These are phyloP conservation scores for Scleroderma citrinum DNA, from an alignment of 768 basidiomycete genomes.

Conservation along the genomic window DNA sequence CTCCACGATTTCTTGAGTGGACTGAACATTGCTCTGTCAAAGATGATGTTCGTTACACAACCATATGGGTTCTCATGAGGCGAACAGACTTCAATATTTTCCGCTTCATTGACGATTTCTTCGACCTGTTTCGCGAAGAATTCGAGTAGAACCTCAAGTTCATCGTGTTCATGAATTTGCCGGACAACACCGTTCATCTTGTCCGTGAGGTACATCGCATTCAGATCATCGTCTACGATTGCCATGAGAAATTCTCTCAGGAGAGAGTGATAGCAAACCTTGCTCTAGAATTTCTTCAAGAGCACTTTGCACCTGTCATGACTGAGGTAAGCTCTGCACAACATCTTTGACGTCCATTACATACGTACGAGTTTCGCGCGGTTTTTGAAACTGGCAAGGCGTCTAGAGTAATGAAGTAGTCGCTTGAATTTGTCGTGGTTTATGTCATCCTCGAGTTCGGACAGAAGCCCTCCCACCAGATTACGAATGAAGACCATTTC, in stretches of 20 bases:
- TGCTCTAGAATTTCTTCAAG: conserved; percentile 89
- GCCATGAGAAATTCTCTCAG: neutral
- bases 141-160: conserved; percentile 89
- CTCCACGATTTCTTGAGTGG: conserved; percentile 97
- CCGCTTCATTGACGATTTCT: conserved; percentile 91
- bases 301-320: conserved; percentile 72
- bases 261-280: conserved; percentile 41
- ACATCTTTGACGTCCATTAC: neutral
- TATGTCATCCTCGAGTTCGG: conserved; percentile 92
- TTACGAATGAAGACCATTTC: conserved; percentile 94
- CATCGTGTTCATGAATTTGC: conserved; percentile 79
- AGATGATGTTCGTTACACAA: conserved; percentile 2
- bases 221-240: conserved; percentile 79
- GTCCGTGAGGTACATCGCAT: conserved; percentile 92
- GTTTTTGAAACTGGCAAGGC: conserved; percentile 85
- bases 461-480: conserved; percentile 82
- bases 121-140: conserved; percentile 95
- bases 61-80: neutral
- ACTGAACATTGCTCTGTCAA: conserved; percentile 78
- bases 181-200: conserved; percentile 61
- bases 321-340: neutral
- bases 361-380: conserved; percentile 69
- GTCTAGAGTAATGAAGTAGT: conserved; percentile 86
- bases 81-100: conserved; percentile 66
- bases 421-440: conserved; percentile 92